Evolutionary conservation across 2,329 filamentous ascomycete genomes (phyloP), one percentile per base, ranked within the genome.

Genomic region (Calcarisporium arbuscula): DNA sequence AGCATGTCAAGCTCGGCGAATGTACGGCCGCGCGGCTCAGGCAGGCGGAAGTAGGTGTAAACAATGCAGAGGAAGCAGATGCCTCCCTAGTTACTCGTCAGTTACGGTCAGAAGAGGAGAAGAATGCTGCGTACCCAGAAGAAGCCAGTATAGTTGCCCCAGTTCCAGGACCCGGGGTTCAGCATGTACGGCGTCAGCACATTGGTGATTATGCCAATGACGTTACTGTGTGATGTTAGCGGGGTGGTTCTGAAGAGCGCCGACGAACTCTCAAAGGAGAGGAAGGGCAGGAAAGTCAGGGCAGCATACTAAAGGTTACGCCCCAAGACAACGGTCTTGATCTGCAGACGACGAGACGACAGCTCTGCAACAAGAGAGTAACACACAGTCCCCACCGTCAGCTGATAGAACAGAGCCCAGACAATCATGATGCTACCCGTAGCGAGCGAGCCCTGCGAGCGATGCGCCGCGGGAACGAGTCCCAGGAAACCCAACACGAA

Each of bases 151-250:
- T 75, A 92, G 62, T 92, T 92, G 41, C 77, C 71, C 88, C 87
- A 95, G 60, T 94, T 68, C 88, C 89, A 95, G 1, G 78, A 82
- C 2, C 68, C 72, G 0, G 88, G 86, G 62, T 95, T 95, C 27
- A 94, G 72, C 88, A 95, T 95, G 62, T 94, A 94, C 0, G 88
- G 88, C 0, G 86, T 94, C 26, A 95, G 61, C 5, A 94, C 82
- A 32, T 78, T 81, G 53, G 80, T 85, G 49, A 94, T 63, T 46
- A 95, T 94, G 43, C 76, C 82, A 28, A 89, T 83, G 32, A 94
- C 65, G 51, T 92, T 89, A 68, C 74, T 77, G 31, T 31, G 36
- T 45, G 30, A 44, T 44, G 25, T 30, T 10, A 20, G 12, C 18
- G 21, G 14, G 6, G 5, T n/a, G 9, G 9, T 32, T 38, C 11